These are phyloP conservation scores for Suillus weaverae DNA, from an alignment of 768 basidiomycete species.

Conservation along the genomic window DNA sequence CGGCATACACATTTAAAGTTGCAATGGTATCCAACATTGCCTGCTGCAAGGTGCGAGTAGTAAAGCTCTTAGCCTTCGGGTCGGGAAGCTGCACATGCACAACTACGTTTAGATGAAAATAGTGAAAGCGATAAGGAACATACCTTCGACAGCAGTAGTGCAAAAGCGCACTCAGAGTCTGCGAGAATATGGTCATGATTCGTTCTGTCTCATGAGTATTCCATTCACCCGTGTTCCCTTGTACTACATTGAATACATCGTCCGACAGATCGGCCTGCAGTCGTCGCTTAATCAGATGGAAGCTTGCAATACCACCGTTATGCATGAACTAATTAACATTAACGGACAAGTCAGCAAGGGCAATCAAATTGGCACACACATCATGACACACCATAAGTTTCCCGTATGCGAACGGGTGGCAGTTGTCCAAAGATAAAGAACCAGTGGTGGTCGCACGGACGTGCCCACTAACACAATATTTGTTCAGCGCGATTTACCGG, in stretches of 20 bases:
- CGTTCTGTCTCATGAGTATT: neutral
- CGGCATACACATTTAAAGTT: slow-evolving; percentile 71
- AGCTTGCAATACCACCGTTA: slow-evolving; percentile 91
- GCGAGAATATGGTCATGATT: slow-evolving; percentile 7
- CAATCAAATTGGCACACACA: neutral
- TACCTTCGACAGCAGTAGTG: slow-evolving; percentile 84
- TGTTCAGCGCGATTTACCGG: neutral
- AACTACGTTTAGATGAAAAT: slow-evolving; percentile 3
- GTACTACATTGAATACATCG: slow-evolving; percentile 80
- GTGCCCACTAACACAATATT: slow-evolving; percentile 58
- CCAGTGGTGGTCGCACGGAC: slow-evolving; percentile 94
- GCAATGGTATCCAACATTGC: slow-evolving; percentile 91
- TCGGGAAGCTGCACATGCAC: slow-evolving; percentile 63
- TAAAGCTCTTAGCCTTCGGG: slow-evolving; percentile 73
- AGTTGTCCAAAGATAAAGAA: slow-evolving; percentile 88
- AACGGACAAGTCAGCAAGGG: neutral
- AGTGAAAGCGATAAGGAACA: slow-evolving; percentile 4
- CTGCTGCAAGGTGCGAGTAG: slow-evolving; percentile 65
- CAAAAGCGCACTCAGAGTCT: slow-evolving; percentile 99
- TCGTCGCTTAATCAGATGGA: slow-evolving; percentile 74
- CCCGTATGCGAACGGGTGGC: slow-evolving; percentile 91
- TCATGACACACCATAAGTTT: slow-evolving; percentile 75
- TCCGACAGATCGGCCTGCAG: slow-evolving; percentile 79
- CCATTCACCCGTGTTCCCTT: slow-evolving; percentile 84
- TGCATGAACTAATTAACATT: slow-evolving; percentile 79